phyloP scores from a whole-genome alignment of 306 rosid genomes.

The Rosa rugosa region DNA sequence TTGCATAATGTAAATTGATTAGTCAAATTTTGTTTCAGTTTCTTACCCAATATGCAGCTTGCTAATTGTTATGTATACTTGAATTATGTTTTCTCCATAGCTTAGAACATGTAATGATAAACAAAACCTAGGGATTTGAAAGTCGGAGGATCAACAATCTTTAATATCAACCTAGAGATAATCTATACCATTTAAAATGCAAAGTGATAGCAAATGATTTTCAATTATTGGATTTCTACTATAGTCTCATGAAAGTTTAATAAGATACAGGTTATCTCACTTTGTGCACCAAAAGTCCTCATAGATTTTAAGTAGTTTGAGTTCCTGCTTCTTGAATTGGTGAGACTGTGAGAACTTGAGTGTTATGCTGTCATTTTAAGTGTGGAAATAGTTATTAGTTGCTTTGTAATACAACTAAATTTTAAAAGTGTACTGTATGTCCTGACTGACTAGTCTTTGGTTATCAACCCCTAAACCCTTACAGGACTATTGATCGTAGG shows the following conservation, averaged over 20 bases:
- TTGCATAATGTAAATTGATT: background rate
- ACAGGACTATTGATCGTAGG: conserved; percentile 37
- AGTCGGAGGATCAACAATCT: background rate
- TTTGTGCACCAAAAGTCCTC: background rate
- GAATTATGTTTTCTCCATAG: background rate
- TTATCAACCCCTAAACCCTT: no score
- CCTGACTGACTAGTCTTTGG: background rate
- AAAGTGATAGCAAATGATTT: background rate
- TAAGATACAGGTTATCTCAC: background rate
- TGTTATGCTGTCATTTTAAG: background rate
- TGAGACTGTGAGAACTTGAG: background rate
- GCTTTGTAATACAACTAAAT: background rate
- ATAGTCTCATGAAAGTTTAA: background rate
- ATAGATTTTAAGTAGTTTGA: background rate
- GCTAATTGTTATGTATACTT: background rate
- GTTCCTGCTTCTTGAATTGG: background rate
- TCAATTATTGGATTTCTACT: background rate
- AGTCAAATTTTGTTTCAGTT: background rate
- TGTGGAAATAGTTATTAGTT: background rate
- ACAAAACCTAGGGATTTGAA: background rate
- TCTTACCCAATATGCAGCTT: background rate
- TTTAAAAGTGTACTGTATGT: background rate
- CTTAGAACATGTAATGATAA: background rate
- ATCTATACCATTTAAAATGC: background rate
- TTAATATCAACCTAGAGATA: background rate